Conservation (phyloP, 768 basidiomycete species). For the Pleurotus ostreatus region DNA sequence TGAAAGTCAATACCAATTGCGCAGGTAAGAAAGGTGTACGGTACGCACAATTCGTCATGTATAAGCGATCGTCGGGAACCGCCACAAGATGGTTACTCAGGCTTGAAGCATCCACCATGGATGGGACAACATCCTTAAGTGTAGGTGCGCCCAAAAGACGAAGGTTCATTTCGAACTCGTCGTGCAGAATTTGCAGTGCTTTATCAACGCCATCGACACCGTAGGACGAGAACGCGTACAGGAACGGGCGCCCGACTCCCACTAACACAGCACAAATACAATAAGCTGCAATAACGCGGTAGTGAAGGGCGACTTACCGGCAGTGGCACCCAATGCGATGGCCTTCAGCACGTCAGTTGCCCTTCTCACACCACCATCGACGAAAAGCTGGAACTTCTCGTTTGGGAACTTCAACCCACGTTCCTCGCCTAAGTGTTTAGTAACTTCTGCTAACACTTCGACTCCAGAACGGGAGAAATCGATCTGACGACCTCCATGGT, state of each 20-base stretch:
- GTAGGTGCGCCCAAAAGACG: conserved; percentile 83
- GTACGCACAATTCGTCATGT: conserved; percentile 74
- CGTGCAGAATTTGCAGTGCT: conserved; percentile 75
- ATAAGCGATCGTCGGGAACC: conserved; percentile 73
- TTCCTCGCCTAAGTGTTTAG: conserved; percentile 55
- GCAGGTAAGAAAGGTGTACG: no score
- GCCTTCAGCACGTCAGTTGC: conserved; percentile 91
- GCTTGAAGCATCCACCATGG: conserved; percentile 86
- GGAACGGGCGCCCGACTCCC: conserved; percentile 81
- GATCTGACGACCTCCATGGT: conserved; percentile 78
- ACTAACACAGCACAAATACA: conserved; percentile 31
- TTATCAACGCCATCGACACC: conserved; percentile 84
- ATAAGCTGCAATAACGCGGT: no score
- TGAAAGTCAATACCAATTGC: background rate
- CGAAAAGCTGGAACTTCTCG: conserved; percentile 75
- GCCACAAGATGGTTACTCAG: conserved; percentile 60
- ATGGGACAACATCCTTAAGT: conserved; percentile 73
- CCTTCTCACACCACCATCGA: conserved; percentile 93
- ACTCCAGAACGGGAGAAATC: conserved; percentile 85
- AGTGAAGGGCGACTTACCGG: conserved; percentile 40
- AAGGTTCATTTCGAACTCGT: conserved; percentile 99
- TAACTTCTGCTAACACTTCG: conserved; percentile 87
- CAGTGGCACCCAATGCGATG: conserved; percentile 84
- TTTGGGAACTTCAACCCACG: conserved; percentile 70
- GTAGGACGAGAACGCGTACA: conserved; percentile 88